Evolutionary conservation across 768 basidiomycete species (phyloP).

Genomic region (Termitomyces sp.): DNA sequence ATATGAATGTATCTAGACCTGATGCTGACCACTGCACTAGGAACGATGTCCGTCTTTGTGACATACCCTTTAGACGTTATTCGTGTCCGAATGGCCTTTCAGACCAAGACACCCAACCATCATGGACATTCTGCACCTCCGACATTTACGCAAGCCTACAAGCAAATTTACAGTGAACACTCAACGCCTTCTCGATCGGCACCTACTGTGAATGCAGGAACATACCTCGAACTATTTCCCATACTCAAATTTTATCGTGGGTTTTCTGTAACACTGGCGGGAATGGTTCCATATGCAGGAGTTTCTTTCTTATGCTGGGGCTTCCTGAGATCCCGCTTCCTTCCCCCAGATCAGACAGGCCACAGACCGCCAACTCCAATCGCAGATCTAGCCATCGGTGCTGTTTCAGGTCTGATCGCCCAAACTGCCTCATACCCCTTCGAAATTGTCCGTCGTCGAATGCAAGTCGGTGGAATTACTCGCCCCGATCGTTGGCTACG

Average conservation of each 20-base stretch:
- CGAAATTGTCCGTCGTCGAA: slow-evolving; percentile 85
- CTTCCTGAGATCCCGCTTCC: slow-evolving; percentile 57
- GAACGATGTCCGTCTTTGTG: slow-evolving; percentile 82
- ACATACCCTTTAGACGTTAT: slow-evolving; percentile 97
- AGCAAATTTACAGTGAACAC: slow-evolving; percentile 70
- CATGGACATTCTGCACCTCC: slow-evolving; percentile 30
- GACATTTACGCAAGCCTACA: slow-evolving; percentile 52
- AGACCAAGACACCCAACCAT: slow-evolving; percentile 42
- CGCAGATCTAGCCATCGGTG: slow-evolving; percentile 80
- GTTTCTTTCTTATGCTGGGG: slow-evolving; percentile 94
- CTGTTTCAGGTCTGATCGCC: slow-evolving; percentile 76
- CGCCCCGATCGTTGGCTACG: slow-evolving; percentile 73
- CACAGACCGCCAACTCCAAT: slow-evolving; percentile 37
- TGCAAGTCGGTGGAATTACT: slow-evolving; percentile 92
- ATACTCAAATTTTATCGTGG: slow-evolving; percentile 94
- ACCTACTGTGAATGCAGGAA: slow-evolving; percentile 17
- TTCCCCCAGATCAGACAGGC: slow-evolving; percentile 39
- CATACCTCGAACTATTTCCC: slow-evolving; percentile 59
- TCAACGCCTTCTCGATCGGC: slow-evolving; percentile 25
- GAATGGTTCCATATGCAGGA: slow-evolving; percentile 95
- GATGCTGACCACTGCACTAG: slow-evolving; percentile 27
- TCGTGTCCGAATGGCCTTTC: slow-evolving; percentile 92
- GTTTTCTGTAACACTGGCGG: slow-evolving; percentile 87
- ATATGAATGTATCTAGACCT: background rate
- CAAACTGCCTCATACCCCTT: slow-evolving; percentile 95